Evolutionary conservation across 2,329 filamentous ascomycete species (phyloP), one percentile per base, ranked within the genome.

Genomic region (Aspergillus luchuensis): DNA sequence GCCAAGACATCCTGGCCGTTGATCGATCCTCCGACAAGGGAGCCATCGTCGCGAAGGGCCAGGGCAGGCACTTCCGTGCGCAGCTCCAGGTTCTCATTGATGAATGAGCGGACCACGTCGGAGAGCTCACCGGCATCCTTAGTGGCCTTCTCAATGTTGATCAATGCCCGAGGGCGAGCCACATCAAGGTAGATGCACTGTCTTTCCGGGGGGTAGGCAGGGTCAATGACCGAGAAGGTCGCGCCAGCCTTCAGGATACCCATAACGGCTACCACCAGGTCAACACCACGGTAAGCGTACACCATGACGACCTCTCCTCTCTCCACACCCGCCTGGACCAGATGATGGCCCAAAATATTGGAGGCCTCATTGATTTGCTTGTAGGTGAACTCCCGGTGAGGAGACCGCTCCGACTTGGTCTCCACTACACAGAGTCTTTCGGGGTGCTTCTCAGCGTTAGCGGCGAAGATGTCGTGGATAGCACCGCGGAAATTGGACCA

Each of bases 231-330:
- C 57, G 82, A 85, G 73, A 86, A 83, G 38, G 83, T 85, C 8
- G 83, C 85, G 59, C 85, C 85, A 39, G 85, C 84, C 76, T 82
- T 81, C 73, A 87, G 72, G 21, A 83, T 84, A 61, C 92, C 93
- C 91, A 97, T 96, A 57, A 92, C 88, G 38, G 89, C 87, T 7
- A 91, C 86, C 0, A 91, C 89, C 43, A 91, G 78, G 68, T 91
- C 91, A 36, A 97, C 92, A 59, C 87, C 87, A 60, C 93, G 87
- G 77, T 97, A 86, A 58, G 91, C 91, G 72, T 88, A 97, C 64
- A 95, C 91, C 91, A 97, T 96, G 69, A 97, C 92, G 2, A 97
- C 92, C 72, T 98, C 92, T 8, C 92, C 92, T 67, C 87, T 82
- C 61, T 87, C 82, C 64, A 92, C 82, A 60, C 93, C 92, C 69